Percentiles rank a stretch among this genome's conserved stretches.
Evolutionary conservation across 352 stramenopile species (phyloP).

Genomic region (Globisporangium lucens): DNA sequence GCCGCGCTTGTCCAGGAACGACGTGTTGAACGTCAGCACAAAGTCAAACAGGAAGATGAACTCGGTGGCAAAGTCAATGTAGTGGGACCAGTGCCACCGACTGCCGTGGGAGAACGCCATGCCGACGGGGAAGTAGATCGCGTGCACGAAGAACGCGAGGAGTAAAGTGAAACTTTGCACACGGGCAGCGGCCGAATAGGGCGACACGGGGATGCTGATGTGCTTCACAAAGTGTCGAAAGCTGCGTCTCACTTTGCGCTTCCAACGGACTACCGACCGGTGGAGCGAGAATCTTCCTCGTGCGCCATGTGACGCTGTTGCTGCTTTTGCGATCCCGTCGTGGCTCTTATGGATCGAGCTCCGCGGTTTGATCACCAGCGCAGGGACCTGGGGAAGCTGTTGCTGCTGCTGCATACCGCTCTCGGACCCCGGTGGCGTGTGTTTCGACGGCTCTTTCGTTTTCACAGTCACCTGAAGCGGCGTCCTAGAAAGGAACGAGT

Average conservation of each 20-base stretch:
- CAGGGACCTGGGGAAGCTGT: neutral
- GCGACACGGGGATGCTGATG: constrained; percentile 28
- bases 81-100: neutral
- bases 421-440: neutral
- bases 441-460: neutral
- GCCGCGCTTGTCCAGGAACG: constrained; percentile 26
- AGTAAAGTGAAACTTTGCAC: constrained; percentile 24
- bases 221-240: neutral
- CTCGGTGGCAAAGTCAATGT: constrained; percentile 8
- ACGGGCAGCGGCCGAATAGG: constrained; percentile 27
- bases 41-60: constrained; percentile 25
- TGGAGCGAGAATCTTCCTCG: constrained; percentile 7
- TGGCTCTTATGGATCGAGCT: neutral
- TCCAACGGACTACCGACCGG: neutral
- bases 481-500: neutral
- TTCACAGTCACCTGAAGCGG: neutral
- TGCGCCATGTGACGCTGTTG: neutral
- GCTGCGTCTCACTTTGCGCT: neutral
- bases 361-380: constrained; percentile 6
- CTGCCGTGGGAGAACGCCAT: constrained; percentile 28
- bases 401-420: neutral
- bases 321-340: neutral
- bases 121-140: constrained; percentile 34
- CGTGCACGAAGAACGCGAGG: constrained; percentile 25
- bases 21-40: constrained; percentile 31